Conservation (phyloP, 1,284 basidiomycete species). For the Athelia psychrophila region DNA sequence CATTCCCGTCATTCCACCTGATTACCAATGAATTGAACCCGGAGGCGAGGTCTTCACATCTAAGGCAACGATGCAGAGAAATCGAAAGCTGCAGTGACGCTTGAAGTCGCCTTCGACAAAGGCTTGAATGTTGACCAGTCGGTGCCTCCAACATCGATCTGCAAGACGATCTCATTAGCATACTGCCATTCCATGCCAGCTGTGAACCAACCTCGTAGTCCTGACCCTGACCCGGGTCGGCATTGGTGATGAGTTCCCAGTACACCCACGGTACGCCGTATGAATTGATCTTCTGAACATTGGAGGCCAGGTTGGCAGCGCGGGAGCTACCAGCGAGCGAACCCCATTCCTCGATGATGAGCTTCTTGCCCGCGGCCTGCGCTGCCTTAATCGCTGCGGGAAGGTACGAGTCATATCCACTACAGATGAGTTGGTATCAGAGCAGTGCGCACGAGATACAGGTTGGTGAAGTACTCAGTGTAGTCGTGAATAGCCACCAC, state of each 20-base stretch:
- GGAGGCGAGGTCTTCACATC: too few relatives aligned
- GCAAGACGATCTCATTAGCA: too few relatives aligned
- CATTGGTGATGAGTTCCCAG: conserved; percentile 34
- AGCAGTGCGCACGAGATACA: neutral
- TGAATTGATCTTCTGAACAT: conserved; percentile 23
- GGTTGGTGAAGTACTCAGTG: conserved; percentile 18
- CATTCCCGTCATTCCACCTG: too few relatives aligned
- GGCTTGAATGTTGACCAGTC: too few relatives aligned
- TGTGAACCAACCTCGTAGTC: conserved; percentile 35
- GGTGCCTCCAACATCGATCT: too few relatives aligned
- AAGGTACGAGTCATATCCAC: conserved; percentile 23
- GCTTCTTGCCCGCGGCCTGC: conserved; percentile 20
- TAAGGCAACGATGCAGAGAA: too few relatives aligned
- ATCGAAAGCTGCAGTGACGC: too few relatives aligned
- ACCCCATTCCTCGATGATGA: conserved; percentile 24
- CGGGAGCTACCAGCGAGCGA: conserved; percentile 19
- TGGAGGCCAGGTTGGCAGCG: conserved; percentile 21
- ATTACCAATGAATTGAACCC: too few relatives aligned
- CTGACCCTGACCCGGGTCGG: conserved; percentile 30
- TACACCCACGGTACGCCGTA: conserved; percentile 35
- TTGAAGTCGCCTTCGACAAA: too few relatives aligned
- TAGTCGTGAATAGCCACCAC: conserved; percentile 26
- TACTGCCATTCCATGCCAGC: too few relatives aligned
- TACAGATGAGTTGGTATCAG: too few relatives aligned
- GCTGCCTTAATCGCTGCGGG: conserved; percentile 18